phyloP scores from a whole-genome alignment of 2,329 filamentous ascomycete species.

The Tolypocladium ophioglossoides region DNA sequence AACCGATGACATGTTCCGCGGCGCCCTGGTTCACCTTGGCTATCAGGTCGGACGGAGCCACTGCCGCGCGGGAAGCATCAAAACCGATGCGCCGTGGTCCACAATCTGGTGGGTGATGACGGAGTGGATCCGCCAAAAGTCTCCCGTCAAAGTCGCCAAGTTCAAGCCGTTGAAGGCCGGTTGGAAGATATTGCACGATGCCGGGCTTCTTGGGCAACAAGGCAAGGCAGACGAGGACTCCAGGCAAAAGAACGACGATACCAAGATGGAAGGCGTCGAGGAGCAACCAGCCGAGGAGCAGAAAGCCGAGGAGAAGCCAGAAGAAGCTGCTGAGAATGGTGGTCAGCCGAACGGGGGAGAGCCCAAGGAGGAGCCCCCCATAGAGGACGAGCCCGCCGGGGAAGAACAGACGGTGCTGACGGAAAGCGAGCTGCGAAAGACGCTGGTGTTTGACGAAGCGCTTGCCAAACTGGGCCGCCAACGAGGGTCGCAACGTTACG shows the following conservation, averaged over 20 bases:
- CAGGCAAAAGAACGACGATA: conserved; percentile 7
- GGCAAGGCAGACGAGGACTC: conserved; percentile 18
- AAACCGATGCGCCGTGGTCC: conserved; percentile 85
- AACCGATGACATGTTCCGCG: conserved; percentile 66
- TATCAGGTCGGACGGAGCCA: conserved; percentile 81
- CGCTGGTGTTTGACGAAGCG: conserved; percentile 62
- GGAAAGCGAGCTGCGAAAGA: conserved; percentile 41
- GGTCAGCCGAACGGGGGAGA: conserved; percentile 8
- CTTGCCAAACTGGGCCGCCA: conserved; percentile 68
- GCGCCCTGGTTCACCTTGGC: conserved; percentile 70
- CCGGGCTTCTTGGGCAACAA: conserved; percentile 24
- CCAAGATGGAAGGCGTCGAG: conserved; percentile 8
- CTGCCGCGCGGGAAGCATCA: conserved; percentile 79
- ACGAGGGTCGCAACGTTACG: conserved; percentile 54
- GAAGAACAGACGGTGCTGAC: conserved; percentile 8
- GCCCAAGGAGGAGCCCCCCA: conserved; percentile 6
- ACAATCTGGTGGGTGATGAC: conserved; percentile 89
- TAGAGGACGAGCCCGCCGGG: conserved; percentile 11
- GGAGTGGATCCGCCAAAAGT: conserved; percentile 77
- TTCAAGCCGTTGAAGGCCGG: conserved; percentile 62
- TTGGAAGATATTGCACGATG: conserved; percentile 50
- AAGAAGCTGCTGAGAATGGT: not conserved
- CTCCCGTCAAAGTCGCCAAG: conserved; percentile 62
- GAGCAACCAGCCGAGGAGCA: conserved; percentile 7
- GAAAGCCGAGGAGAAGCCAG: conserved; percentile 4